Conservation (phyloP, 73 alveolate species). For the Paramecium caudatum region DNA sequence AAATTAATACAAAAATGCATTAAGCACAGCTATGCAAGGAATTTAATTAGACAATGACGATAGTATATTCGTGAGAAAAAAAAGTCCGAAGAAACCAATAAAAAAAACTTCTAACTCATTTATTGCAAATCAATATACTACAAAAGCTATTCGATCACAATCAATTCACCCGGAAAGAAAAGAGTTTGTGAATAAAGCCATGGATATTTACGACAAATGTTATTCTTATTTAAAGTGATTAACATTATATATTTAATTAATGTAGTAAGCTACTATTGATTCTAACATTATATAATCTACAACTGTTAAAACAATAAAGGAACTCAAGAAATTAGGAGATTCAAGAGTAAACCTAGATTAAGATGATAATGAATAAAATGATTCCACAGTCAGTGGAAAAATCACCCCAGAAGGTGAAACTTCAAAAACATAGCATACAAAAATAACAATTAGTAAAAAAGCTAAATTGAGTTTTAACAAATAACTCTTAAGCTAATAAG, state of each 20-base stretch:
- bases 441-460: constrained; percentile 10
- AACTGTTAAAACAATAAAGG: constrained; percentile 64
- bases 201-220: constrained; percentile 25
- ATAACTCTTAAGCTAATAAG: not conserved
- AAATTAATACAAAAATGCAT: constrained; percentile 8
- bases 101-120: not conserved
- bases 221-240: not conserved
- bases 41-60: not conserved
- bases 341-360: constrained; percentile 7
- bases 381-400: constrained; percentile 59
- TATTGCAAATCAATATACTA: not conserved
- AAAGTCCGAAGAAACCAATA: not conserved
- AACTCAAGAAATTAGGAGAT: constrained; percentile 58
- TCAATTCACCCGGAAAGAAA: constrained; percentile 2
- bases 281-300: constrained; percentile 55
- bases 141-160: not conserved
- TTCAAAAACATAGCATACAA: constrained; percentile 32
- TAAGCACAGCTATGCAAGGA: not conserved
- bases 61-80: not conserved
- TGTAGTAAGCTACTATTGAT: constrained; percentile 30
- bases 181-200: not conserved
- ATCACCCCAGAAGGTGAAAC: constrained; percentile 54
- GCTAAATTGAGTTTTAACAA: not conserved
- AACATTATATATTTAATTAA: not conserved
- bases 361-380: not conserved